Base-by-base conservation (phyloP, 805 yeast species). In the Clavispora phyllophila region DNA sequence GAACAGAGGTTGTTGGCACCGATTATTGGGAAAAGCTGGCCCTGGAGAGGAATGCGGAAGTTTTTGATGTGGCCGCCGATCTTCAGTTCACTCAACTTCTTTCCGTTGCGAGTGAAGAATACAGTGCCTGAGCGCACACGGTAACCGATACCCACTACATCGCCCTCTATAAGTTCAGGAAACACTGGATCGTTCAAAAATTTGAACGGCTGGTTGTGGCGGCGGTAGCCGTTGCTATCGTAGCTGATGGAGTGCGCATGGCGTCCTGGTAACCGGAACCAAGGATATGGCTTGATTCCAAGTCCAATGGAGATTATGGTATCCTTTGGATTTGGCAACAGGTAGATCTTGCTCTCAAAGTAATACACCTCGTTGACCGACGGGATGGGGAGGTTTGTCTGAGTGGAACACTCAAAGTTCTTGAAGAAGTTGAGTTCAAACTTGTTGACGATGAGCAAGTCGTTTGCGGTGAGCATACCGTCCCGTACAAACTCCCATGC, bases 51-150 rank as follows among this genome's bases (percentile, higher is more conserved):
- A 49, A 79, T 70, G 49, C 77, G 82, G 73, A 88, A 82, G 37
- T 87, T 81, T 52, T 77, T 82, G 25, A 82, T 63, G 55, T 85
- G 93, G 2, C 91, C 91, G 10, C 91, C 93, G 27, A 88, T 73
- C 39, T 81, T 81, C 40, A 86, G 82, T 57, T 90, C 97, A 29
- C 78, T 78, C 20, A 93, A 66, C 57, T 87, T 88, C 59, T 88
- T 88, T 23, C 99, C 99, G 55, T 93, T 93, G 51, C 96, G 76
- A 0, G 99, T 93, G 71, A 90, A 93, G 56, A 93, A 93, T 0
- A 93, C 75, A 0, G 96, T 82, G 2, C 97, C 96, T 14, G 87
- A 72, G 36, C 88, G 72, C 2, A 87, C 80, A 46, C 91, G 75
- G 57, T 87, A 85, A 0, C 99, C 99, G 23, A 91, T 78, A 2